phyloP scores from a whole-genome alignment of 2,329 filamentous ascomycete genomes.

The Aspergillus piperis region DNA sequence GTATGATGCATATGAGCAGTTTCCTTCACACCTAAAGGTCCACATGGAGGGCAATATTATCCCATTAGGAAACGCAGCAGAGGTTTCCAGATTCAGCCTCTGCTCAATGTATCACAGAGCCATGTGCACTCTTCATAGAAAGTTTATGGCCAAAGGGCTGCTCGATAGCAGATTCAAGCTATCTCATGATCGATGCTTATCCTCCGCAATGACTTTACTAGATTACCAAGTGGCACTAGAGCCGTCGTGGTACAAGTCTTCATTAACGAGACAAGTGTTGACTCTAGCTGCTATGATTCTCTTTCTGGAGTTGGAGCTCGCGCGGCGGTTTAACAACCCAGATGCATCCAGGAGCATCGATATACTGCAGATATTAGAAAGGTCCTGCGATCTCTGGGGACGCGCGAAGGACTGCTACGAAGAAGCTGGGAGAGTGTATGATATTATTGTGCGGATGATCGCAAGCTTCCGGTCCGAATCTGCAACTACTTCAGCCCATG shows the following conservation, averaged over 20 bases:
- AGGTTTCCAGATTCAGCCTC: not conserved
- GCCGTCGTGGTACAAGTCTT: slow-evolving; percentile 6
- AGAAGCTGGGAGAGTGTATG: not conserved
- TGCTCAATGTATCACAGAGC: slow-evolving; percentile 12
- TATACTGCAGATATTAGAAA: not conserved
- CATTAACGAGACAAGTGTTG: slow-evolving; percentile 10
- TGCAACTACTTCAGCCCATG: not conserved
- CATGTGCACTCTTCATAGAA: slow-evolving; percentile 8
- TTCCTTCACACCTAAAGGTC: slow-evolving; percentile 6
- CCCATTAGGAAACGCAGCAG: not conserved
- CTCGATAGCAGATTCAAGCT: not conserved
- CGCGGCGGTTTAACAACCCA: not conserved
- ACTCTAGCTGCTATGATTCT: slow-evolving; percentile 10
- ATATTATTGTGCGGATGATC: slow-evolving; percentile 4
- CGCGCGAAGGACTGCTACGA: not conserved
- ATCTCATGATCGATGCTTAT: slow-evolving; percentile 6
- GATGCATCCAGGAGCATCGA: not conserved
- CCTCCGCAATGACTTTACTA: slow-evolving; percentile 1
- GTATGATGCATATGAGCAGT: not conserved
- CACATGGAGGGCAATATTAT: not conserved
- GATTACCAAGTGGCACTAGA: slow-evolving; percentile 1
- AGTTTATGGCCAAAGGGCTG: not conserved
- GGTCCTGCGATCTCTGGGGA: not conserved
- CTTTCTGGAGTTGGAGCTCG: slow-evolving; percentile 8
- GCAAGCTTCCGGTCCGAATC: not conserved